phyloP scores from a whole-genome alignment of 345 rosid genomes.

The Boechera divaricarpa region DNA sequence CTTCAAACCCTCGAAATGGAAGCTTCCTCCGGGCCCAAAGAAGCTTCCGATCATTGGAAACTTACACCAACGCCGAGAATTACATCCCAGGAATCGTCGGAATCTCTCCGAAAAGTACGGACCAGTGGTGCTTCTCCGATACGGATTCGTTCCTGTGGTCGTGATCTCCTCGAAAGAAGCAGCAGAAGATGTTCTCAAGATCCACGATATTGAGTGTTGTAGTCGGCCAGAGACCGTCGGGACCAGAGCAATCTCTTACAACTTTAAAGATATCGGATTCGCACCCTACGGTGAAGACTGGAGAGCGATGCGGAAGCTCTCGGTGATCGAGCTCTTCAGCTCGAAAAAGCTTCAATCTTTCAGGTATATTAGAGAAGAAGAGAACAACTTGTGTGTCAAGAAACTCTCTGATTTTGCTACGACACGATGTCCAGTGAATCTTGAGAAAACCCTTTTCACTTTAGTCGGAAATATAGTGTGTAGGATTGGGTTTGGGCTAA shows the following conservation, averaged over 20 bases:
- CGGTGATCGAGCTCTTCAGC: conserved; percentile 35
- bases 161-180: conserved; percentile 34
- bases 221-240: conserved; percentile 36
- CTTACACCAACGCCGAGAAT: conserved; percentile 40
- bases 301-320: conserved; percentile 42
- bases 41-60: conserved; percentile 50
- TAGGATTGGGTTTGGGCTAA: conserved; percentile 35
- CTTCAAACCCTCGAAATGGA: conserved; percentile 25
- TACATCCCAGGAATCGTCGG: conserved; percentile 1
- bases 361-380: conserved; percentile 41
- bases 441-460: conserved; percentile 17
- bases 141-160: conserved; percentile 16
- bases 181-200: conserved; percentile 42
- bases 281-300: conserved; percentile 46
- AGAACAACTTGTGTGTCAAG: conserved; percentile 35
- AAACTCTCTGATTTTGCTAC: conserved; percentile 17
- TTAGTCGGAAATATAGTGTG: conserved; percentile 26
- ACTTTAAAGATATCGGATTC: conserved; percentile 41
- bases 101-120: conserved; percentile 29
- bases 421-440: conserved; percentile 16
- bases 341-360: conserved; percentile 35
- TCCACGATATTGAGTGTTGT: conserved; percentile 41
- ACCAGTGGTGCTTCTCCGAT: conserved; percentile 36
- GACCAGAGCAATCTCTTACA: conserved; percentile 30
- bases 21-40: conserved; percentile 44